Evolutionary conservation across 306 rosid genomes (phyloP), one percentile per base, ranked within the genome.

Genomic region (Quercus mongolica): DNA sequence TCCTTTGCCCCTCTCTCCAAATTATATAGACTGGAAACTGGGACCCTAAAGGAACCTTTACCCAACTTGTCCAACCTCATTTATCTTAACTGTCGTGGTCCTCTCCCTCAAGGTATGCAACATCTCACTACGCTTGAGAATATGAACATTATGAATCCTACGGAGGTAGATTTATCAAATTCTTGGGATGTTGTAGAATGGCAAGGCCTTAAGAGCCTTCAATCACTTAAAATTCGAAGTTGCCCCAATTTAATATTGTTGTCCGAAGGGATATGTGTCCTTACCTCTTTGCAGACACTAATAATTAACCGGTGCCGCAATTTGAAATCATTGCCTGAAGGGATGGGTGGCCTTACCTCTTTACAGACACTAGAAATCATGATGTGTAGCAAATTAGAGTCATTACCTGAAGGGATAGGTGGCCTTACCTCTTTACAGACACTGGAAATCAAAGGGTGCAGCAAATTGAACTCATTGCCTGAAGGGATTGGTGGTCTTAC

Each of bases 101-200:
- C 51, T 44, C 51, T 8, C 3, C 51, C 51, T 44, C 51, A 44
- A 44, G 51, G 51, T 10, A 5, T 33, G 38, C 14, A 44, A 44
- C 13, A 44, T 44, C 14, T 44, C 51, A 44, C 26, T 28, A 10
- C 14, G 3, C 28, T 71, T 56, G 5, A 2, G 2, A 1, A 12
- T 0, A 55, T 79, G 19, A 0, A 1, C 5, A 46, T 79, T 62
- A 0, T 0, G 0, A 0, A 0, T 8, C 44, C 2, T 28, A 23
- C 0, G 2, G 2, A 71, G 19, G 23, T 79, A 19, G 77, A 64
- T 5, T 72, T 44, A 11, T 44, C 51, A 44, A 44, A 44, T 5
- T 33, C 0, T 44, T 8, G 52, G 25, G 14, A 59, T 61, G 77
- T 46, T 5, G 4, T 61, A 5, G 17, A 10, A 61, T 23, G 67